Percentiles rank a stretch among this genome's conserved stretches.
Evolutionary conservation across 495 filamentous ascomycete genomes (phyloP).

Genomic region (Pyrenopolyporus hunteri): DNA sequence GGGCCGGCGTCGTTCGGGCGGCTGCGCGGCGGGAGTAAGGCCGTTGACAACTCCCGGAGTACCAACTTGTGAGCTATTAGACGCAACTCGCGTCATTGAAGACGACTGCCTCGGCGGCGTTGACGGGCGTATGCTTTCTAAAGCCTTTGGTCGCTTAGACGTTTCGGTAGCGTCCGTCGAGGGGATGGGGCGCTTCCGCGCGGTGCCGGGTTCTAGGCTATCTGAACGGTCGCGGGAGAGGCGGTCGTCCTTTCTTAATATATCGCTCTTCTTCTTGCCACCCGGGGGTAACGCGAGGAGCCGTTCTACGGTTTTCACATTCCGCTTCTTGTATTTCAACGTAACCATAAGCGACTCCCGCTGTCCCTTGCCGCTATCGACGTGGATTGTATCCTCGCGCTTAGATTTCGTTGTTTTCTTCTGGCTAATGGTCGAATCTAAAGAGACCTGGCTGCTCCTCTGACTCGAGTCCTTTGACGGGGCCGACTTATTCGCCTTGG

Average conservation of each 20-base stretch:
- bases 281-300: conserved; percentile 51
- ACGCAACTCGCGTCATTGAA: conserved; percentile 54
- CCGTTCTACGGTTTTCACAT: conserved; percentile 49
- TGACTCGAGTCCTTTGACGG: conserved; percentile 44
- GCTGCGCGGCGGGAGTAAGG: conserved; percentile 46
- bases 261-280: conserved; percentile 45
- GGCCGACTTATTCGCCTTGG: conserved; percentile 42
- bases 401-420: conserved; percentile 47
- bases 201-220: conserved; percentile 47
- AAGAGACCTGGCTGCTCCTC: conserved; percentile 33
- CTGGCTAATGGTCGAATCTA: conserved; percentile 46
- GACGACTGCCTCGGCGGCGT: conserved; percentile 55
- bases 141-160: conserved; percentile 43
- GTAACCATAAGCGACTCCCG: conserved; percentile 29
- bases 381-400: conserved; percentile 39
- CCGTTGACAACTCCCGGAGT: conserved; percentile 49
- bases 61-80: conserved; percentile 51
- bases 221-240: conserved; percentile 44
- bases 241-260: conserved; percentile 43
- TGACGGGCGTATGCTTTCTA: conserved; percentile 39
- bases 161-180: conserved; percentile 40
- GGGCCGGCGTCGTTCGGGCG: conserved; percentile 42
- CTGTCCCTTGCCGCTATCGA: conserved; percentile 42
- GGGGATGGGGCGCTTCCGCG: conserved; percentile 52
- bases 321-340: conserved; percentile 52